Percentiles rank a stretch among this genome's conserved stretches.
Conservation (phyloP, 2,329 filamentous ascomycete species). For the Pseudogymnoascus pannorum region DNA sequence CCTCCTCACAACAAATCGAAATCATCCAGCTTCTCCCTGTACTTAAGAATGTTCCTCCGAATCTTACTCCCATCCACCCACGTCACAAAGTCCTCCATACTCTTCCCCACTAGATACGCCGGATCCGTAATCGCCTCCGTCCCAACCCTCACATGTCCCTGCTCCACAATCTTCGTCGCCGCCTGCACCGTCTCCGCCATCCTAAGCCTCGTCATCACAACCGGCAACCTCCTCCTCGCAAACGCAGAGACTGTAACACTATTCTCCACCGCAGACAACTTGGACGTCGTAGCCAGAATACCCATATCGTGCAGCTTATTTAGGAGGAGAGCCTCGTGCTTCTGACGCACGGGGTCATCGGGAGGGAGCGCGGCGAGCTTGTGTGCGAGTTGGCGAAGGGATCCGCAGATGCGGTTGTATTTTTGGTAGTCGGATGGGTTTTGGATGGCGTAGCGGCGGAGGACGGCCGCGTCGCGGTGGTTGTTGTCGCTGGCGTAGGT, state of each 20-base stretch:
- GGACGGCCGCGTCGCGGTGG: conserved; percentile 75
- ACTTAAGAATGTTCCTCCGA: conserved; percentile 91
- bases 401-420: conserved; percentile 64
- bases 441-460: conserved; percentile 83
- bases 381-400: conserved; percentile 84
- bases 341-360: conserved; percentile 67
- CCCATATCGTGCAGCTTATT: conserved; percentile 94
- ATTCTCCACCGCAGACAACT: conserved; percentile 78
- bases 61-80: conserved; percentile 97
- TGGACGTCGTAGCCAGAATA: conserved; percentile 62
- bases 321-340: conserved; percentile 80
- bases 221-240: conserved; percentile 72
- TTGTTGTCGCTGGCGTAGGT: conserved; percentile 83
- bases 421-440: conserved; percentile 78
- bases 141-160: conserved; percentile 86
- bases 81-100: conserved; percentile 92
- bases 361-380: conserved; percentile 76
- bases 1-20: conserved; percentile 70
- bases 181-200: conserved; percentile 91
- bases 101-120: conserved; percentile 79
- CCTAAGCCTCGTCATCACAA: conserved; percentile 81
- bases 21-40: conserved; percentile 90
- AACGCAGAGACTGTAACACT: conserved; percentile 85
- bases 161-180: conserved; percentile 81
- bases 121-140: conserved; percentile 86